Base-by-base conservation (phyloP, 352 stramenopile genomes). In the Globisporangium takayamanum region DNA sequence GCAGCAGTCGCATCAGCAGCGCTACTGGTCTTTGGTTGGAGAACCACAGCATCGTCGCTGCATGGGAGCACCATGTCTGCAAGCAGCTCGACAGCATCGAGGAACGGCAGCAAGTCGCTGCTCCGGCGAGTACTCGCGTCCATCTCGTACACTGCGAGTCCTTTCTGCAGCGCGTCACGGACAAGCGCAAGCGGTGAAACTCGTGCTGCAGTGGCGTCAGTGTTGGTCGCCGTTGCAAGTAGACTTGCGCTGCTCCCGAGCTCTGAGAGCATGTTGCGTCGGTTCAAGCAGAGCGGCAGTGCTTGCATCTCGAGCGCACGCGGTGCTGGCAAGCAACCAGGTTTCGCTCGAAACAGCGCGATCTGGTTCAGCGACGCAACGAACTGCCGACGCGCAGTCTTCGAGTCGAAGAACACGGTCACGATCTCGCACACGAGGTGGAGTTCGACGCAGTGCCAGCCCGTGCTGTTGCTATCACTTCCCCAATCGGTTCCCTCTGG, bases 401-500 rank as follows among this genome's bases (percentile, higher is more conserved):
- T 59, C 59, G 22, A 79, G 53, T 85, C 78, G 5, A 90, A 64
- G 49, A 88, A 87, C 2, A 90, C 14, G 3, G 73, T 88, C 33
- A 86, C 62, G 12, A 87, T 57, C 56, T 90, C 76, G 6, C 66
- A 60, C 28, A 85, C 49, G 14, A 87, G 39, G 26, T 88, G 74
- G 39, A 90, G 67, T 50, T 88, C 70, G 8, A 88, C 52, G 30
- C 78, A 73, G 50, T 72, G 79, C 80, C 80, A 90, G 5, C 30
- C 55, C 60, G 39, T 12, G 42, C 44, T 46, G 10, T 64, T 50
- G 18, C 64, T 57, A 41, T 37, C 57, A 50, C 0, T 55, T 37
- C 67, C 46, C 49, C 64, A 54, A 33, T 64, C 62, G n/a, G 73
- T 54, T 6, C 8, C n/a, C 16, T 49, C 44, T 5, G 30, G 60